Evolutionary conservation across 345 rosid species (phyloP).

Genomic region (Clausena lansium): DNA sequence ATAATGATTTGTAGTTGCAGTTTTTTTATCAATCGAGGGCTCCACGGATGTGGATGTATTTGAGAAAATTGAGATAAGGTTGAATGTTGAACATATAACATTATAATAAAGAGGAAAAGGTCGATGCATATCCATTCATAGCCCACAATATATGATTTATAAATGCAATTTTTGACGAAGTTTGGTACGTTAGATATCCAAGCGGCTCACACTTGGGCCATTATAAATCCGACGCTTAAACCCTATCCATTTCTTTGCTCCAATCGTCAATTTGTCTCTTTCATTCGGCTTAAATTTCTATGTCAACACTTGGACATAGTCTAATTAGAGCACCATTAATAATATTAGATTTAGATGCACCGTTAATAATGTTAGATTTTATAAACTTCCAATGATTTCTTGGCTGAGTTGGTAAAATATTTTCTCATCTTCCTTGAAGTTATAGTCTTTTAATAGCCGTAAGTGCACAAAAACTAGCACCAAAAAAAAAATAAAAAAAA

Average conservation of each 20-base stretch:
- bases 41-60: background rate
- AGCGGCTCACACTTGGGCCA: constrained; percentile 13
- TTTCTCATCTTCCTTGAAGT: too few relatives aligned
- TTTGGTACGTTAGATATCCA: constrained; percentile 15
- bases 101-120: background rate
- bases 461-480: too few relatives aligned
- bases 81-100: background rate
- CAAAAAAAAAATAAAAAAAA: too few relatives aligned
- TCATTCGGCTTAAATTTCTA: background rate
- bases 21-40: constrained; percentile 4
- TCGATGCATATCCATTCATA: background rate
- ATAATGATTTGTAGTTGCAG: constrained; percentile 6
- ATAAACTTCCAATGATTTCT: background rate
- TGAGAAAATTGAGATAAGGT: constrained; percentile 11
- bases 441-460: too few relatives aligned
- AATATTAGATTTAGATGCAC: background rate
- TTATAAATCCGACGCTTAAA: background rate
- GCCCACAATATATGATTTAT: background rate
- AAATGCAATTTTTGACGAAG: background rate
- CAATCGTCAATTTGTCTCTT: background rate
- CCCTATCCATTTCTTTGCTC: background rate
- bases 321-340: background rate
- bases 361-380: background rate
- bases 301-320: background rate
- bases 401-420: too few relatives aligned